phyloP scores from a whole-genome alignment of 2,329 filamentous ascomycete genomes.

The Cladosporium cucumerinum region DNA sequence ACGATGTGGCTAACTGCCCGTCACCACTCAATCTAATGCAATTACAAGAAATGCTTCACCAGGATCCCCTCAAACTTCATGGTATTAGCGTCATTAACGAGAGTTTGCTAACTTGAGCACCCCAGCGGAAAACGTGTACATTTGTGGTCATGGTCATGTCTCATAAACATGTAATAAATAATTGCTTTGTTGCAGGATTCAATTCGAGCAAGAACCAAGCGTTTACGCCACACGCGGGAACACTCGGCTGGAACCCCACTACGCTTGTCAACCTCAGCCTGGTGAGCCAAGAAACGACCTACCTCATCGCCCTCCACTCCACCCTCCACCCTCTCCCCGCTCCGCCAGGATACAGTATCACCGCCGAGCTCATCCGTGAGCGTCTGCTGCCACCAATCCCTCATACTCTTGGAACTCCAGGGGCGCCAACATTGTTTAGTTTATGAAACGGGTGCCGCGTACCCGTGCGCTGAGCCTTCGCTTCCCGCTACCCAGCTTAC shows the following conservation, averaged over 20 bases:
- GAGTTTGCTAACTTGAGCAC: neutral
- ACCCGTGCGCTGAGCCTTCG: neutral
- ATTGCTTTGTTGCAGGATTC: neutral
- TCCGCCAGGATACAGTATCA: neutral
- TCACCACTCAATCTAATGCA: neutral
- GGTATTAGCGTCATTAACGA: neutral
- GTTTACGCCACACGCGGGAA: neutral
- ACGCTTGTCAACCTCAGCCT: neutral
- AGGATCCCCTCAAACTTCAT: neutral
- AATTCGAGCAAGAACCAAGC: neutral
- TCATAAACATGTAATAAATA: no score
- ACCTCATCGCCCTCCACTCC: neutral
- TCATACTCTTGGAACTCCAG: neutral
- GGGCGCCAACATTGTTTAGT: neutral
- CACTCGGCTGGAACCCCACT: neutral
- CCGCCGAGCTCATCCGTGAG: neutral
- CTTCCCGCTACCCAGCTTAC: conserved; percentile 3
- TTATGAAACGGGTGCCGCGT: neutral
- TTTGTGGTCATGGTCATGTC: neutral
- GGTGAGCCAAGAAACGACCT: neutral
- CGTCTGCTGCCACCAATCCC: neutral
- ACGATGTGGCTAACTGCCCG: neutral
- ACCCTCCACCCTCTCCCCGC: neutral
- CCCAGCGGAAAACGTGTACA: neutral
- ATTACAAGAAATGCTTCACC: no score